Percentiles rank a stretch among this genome's conserved stretches.
Evolutionary conservation across 2,329 filamentous ascomycete genomes (phyloP).

Genomic region (Epichloe gansuensis): DNA sequence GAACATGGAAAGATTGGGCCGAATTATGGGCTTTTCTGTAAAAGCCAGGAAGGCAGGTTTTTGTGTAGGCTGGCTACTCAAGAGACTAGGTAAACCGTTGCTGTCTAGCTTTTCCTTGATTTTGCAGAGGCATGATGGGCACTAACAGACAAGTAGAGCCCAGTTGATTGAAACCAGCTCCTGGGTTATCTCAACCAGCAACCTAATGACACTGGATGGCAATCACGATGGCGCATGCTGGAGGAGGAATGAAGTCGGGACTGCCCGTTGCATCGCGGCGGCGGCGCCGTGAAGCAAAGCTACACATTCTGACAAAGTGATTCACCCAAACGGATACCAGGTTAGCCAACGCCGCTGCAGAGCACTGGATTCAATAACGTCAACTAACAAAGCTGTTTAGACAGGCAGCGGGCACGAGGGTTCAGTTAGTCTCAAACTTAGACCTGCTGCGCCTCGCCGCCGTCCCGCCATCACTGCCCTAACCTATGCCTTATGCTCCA

Average conservation of each 20-base stretch:
- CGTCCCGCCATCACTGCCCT: not conserved
- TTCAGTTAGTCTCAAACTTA: not conserved
- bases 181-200: too few relatives aligned
- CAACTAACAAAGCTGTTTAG: too few relatives aligned
- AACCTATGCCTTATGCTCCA: not conserved
- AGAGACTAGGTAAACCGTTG: not conserved
- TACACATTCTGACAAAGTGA: not conserved
- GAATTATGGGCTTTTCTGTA: not conserved
- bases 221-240: not conserved
- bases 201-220: not conserved
- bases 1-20: not conserved
- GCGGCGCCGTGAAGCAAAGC: conserved; percentile 2
- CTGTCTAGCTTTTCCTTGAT: not conserved
- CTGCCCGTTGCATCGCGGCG: conserved; percentile 4
- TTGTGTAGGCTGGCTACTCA: not conserved
- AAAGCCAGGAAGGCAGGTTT: not conserved
- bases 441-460: not conserved
- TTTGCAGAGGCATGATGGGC: not conserved
- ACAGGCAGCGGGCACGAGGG: too few relatives aligned
- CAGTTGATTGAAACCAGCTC: not conserved
- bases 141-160: not conserved
- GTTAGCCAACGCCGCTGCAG: not conserved
- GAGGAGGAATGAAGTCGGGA: not conserved
- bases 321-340: not conserved
- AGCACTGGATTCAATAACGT: not conserved